phyloP scores from a whole-genome alignment of 2,329 filamentous ascomycete species.

The Aureobasidium pullulans region DNA sequence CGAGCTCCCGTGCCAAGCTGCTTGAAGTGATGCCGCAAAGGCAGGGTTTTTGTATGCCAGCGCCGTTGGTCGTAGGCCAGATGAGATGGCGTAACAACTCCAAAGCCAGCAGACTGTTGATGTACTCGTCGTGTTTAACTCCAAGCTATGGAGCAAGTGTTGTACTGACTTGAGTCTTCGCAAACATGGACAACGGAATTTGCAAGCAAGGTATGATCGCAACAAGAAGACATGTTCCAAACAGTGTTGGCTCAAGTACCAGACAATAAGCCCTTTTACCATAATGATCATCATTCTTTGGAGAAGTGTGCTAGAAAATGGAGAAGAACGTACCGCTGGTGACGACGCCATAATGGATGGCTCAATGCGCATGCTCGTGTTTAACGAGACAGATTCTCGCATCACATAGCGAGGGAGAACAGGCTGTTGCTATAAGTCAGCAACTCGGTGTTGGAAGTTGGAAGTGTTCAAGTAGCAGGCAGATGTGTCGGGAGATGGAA shows the following conservation, averaged over 20 bases:
- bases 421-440: neutral
- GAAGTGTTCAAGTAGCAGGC: neutral
- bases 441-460: neutral
- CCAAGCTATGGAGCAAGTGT: conserved; percentile 1
- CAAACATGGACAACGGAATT: neutral
- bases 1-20: neutral
- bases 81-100: conserved; percentile 5
- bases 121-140: conserved; percentile 13
- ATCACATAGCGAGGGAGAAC: neutral
- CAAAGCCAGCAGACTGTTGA: conserved; percentile 14
- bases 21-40: neutral
- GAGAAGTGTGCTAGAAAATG: neutral
- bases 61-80: conserved; percentile 23
- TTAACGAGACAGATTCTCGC: neutral
- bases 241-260: neutral
- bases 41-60: conserved; percentile 18
- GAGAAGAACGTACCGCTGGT: neutral
- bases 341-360: neutral
- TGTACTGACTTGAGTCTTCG: conserved; percentile 1
- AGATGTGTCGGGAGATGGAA: neutral
- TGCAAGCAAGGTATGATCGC: conserved; percentile 1
- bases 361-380: neutral
- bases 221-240: neutral
- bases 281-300: conserved; percentile 44
- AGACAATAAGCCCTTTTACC: conserved; percentile 59